phyloP scores from a whole-genome alignment of 495 filamentous ascomycete genomes.

The Tuber aestivum region DNA sequence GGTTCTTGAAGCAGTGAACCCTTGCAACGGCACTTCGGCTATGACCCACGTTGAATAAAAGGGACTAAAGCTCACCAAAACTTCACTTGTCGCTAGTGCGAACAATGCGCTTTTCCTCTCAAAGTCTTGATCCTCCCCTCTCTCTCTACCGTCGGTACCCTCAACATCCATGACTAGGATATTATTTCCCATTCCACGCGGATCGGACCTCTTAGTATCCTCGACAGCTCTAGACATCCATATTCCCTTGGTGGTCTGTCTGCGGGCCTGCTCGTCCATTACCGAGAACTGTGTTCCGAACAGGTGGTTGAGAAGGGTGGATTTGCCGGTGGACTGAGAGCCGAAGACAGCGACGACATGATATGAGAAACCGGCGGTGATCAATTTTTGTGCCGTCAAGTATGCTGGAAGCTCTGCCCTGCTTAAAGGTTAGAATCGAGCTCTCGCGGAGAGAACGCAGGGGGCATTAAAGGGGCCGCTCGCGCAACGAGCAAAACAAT shows the following conservation, averaged over 20 bases:
- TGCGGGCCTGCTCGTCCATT: constrained; percentile 83
- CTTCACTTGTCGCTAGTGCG: constrained; percentile 93
- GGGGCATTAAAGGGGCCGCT: constrained; percentile 20
- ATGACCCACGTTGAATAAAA: constrained; percentile 11
- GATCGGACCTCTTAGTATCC: constrained; percentile 42
- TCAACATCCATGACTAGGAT: constrained; percentile 99
- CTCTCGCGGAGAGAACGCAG: constrained; percentile 10
- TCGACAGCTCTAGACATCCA: constrained; percentile 97
- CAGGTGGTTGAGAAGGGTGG: constrained; percentile 88
- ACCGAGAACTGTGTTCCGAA: constrained; percentile 95
- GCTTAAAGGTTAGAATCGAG: constrained; percentile 28
- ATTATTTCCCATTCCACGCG: constrained; percentile 76
- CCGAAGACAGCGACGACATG: constrained; percentile 98
- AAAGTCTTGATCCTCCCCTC: constrained; percentile 87
- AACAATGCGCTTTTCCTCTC: constrained; percentile 94
- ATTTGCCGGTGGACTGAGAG: constrained; percentile 97
- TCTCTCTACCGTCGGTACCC: constrained; percentile 91
- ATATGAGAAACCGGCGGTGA: constrained; percentile 91
- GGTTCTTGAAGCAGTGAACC: not conserved
- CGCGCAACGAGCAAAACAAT: constrained; percentile 13
- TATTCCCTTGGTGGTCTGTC: constrained; percentile 97
- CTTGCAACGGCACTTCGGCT: not conserved
- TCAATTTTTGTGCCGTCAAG: constrained; percentile 68
- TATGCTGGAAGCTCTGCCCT: constrained; percentile 78
- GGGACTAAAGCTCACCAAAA: constrained; percentile 50